Base-by-base conservation (phyloP, 306 rosid genomes). In the Sicyos baderoa region DNA sequence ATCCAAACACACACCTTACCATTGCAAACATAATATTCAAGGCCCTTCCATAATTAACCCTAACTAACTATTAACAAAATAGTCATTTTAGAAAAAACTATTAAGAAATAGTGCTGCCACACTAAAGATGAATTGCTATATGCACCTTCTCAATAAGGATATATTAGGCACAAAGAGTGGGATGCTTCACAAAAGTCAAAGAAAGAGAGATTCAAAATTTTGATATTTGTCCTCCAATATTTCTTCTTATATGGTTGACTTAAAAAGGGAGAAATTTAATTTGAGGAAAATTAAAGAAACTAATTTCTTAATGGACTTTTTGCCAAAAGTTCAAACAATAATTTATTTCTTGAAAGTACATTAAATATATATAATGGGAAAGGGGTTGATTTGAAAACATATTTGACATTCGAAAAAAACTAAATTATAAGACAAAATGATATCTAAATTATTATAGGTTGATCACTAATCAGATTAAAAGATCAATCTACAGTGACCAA, bases 121-220 rank as follows among this genome's bases (percentile, higher is more conserved):
- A 65, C 54, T 45, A 65, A 45, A 65, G 51, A 63, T 63, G 69
- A 63, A 40, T 37, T 63, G 71, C 71, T 45, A 44, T 65, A 45
- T 65, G 71, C 71, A 22, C 71, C 71, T 65, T 65, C 71, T 65
- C 37, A 7, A 65, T 44, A 44, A 18, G 70, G 54, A 64, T 64
- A 49, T 21, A 29, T 65, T 37, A 37, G 44, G 44, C 44, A 37
- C 7, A 44, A 63, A 40, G 68, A 61, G 17, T 61, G 68, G 48
- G 68, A 37, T 35, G 14, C 25, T 17, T 17, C 22, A 35, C 68
- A 62, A 62, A 62, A 62, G 68, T 62, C 68, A 62, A 62, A 62
- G 27, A 35, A 35, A 62, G 70, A 44, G 52, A 42, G 69, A 63
- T 63, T 63, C 0, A 40, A 15, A 35, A 10, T 9, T 4, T 37